A percentile compares a stretch with the other conserved stretches of the same genome.
Evolutionary conservation across 2,329 filamentous ascomycete species (phyloP).

Genomic region (Neonectria punicea): DNA sequence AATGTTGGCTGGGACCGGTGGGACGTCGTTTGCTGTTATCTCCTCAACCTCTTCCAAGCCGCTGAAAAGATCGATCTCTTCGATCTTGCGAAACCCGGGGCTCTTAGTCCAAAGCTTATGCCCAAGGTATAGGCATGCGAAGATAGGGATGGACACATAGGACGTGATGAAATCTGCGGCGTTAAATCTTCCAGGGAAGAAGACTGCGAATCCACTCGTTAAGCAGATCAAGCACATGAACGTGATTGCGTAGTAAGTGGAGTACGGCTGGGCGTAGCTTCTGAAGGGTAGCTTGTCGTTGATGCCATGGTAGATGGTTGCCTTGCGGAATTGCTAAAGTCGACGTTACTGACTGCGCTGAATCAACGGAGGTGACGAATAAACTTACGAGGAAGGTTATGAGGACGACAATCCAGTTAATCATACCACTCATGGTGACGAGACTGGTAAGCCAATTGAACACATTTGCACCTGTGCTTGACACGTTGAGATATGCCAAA

Average conservation of each 20-base stretch:
- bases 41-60: constrained; percentile 5
- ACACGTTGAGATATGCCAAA: constrained; percentile 77
- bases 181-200: constrained; percentile 30
- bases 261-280: constrained; percentile 17
- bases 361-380: not conserved
- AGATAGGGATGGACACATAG: constrained; percentile 14
- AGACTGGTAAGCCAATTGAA: constrained; percentile 80
- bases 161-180: not conserved
- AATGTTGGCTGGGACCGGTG: not conserved
- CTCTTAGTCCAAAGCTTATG: constrained; percentile 13
- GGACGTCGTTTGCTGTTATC: not conserved
- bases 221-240: constrained; percentile 43
- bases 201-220: constrained; percentile 66
- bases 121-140: constrained; percentile 29
- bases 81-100: not conserved
- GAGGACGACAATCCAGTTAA: constrained; percentile 62
- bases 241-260: constrained; percentile 47
- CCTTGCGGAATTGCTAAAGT: too few relatives aligned
- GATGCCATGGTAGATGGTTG: too few relatives aligned
- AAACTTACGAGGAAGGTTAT: not conserved
- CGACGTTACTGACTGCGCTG: too few relatives aligned
- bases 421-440: constrained; percentile 69
- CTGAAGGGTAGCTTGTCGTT: not conserved
- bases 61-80: constrained; percentile 5
- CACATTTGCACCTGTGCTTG: constrained; percentile 68